Percentiles rank a stretch among this genome's conserved stretches.
Evolutionary conservation across 805 yeast genomes (phyloP).

Genomic region (Teunomyces tritomae): DNA sequence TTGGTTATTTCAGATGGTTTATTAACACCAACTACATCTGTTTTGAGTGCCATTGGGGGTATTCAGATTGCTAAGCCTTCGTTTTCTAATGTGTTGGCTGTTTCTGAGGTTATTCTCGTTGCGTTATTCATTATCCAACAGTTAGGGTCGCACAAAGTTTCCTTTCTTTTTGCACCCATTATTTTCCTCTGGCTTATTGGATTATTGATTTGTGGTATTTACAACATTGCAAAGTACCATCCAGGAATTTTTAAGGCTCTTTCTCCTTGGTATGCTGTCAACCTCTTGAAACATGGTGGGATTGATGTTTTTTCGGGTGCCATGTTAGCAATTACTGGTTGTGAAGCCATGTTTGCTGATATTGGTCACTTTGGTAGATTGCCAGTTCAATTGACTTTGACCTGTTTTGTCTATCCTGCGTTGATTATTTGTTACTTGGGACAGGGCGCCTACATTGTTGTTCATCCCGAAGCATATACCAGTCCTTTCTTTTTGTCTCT

Average conservation of each 20-base stretch:
- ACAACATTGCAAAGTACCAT: conserved; percentile 39
- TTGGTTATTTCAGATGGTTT: conserved; percentile 59
- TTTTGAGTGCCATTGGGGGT: conserved; percentile 56
- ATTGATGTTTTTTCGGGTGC: conserved; percentile 48
- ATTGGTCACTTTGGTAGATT: conserved; percentile 53
- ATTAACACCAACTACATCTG: conserved; percentile 63
- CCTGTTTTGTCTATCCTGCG: conserved; percentile 49
- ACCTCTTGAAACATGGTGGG: conserved; percentile 37
- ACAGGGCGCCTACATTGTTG: conserved; percentile 50
- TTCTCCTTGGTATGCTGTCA: conserved; percentile 52
- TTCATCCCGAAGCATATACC: conserved; percentile 36
- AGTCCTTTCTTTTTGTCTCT: conserved; percentile 49
- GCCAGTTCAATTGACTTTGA: conserved; percentile 49
- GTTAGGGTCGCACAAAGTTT: conserved; percentile 49
- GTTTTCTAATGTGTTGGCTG: conserved; percentile 43
- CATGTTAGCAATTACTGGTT: conserved; percentile 56
- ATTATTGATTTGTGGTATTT: conserved; percentile 44
- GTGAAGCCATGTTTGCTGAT: conserved; percentile 66
- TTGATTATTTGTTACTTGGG: conserved; percentile 55
- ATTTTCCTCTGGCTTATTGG: conserved; percentile 50
- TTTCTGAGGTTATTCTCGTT: conserved; percentile 48
- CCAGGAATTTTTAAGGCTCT: conserved; percentile 48
- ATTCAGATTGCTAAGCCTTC: conserved; percentile 51
- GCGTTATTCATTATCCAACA: conserved; percentile 46
- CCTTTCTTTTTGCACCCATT: conserved; percentile 53